Evolutionary conservation across 192 early-diverging fungal species (phyloP).

Genomic region (Coemansia umbellata): DNA sequence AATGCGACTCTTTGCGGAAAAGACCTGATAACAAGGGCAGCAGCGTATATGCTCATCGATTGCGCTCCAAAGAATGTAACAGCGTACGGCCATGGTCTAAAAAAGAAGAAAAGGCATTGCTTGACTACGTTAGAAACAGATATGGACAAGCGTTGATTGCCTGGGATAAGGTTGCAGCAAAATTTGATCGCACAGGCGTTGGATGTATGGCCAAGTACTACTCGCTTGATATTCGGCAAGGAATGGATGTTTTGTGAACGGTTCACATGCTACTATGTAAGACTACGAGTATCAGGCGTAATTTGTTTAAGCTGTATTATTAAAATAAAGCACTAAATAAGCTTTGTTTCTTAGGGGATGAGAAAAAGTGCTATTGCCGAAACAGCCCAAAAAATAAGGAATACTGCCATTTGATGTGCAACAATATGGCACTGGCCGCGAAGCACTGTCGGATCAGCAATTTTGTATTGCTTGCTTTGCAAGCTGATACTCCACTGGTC

Average conservation of each 20-base stretch:
- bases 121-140: not conserved
- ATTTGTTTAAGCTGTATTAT: too few species aligned
- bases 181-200: conserved; percentile 12
- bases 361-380: conserved; percentile 12
- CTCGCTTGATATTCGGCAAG: conserved; percentile 2
- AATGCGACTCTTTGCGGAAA: too few species aligned
- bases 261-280: too few species aligned
- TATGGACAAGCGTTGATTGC: not conserved
- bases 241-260: too few species aligned
- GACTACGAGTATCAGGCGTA: too few species aligned
- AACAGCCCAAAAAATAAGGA: conserved; percentile 5
- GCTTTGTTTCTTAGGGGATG: conserved; percentile 2
- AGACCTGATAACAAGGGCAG: too few species aligned
- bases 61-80: too few species aligned
- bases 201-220: conserved; percentile 37
- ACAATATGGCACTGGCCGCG: conserved; percentile 19
- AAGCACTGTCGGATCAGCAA: conserved; percentile 25
- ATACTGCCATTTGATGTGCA: conserved; percentile 9
- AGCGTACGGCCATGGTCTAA: conserved; percentile 14
- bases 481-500: conserved; percentile 34
- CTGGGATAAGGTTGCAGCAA: conserved; percentile 13
- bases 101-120: conserved; percentile 11
- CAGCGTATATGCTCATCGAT: too few species aligned
- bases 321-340: not conserved
- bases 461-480: conserved; percentile 3